Evolutionary conservation across 1,284 basidiomycete genomes (phyloP).

Genomic region (Puccinia horiana): DNA sequence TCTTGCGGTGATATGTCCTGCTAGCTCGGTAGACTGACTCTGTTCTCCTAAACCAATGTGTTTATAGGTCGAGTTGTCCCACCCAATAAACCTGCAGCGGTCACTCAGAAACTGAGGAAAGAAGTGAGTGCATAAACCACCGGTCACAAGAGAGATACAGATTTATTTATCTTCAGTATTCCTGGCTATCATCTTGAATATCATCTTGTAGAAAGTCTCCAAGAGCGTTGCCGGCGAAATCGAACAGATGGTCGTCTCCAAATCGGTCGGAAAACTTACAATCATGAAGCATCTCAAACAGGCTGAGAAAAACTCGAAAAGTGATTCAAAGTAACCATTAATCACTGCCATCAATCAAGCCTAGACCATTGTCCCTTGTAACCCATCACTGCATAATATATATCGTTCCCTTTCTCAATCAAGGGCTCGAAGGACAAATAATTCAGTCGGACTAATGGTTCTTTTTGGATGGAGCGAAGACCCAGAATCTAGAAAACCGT

Average conservation of each 20-base stretch:
- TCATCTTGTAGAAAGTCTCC: conserved; percentile 40
- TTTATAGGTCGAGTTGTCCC: conserved; percentile 30
- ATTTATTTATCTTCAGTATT: not conserved
- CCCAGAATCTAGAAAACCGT: no score
- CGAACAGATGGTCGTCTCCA: conserved; percentile 40
- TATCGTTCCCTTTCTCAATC: no score
- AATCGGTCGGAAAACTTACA: conserved; percentile 48
- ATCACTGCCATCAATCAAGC: not conserved
- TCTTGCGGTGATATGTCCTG: no score
- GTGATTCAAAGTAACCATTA: not conserved
- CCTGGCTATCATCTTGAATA: no score
- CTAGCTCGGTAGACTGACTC: not conserved
- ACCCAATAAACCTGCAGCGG: conserved; percentile 42
- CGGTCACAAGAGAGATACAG: not conserved
- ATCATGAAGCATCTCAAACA: conserved; percentile 49
- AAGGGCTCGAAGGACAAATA: no score
- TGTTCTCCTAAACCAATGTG: not conserved
- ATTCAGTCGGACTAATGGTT: no score
- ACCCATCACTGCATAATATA: no score
- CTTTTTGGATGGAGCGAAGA: no score
- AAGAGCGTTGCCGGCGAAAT: conserved; percentile 40
- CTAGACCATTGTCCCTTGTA: no score
- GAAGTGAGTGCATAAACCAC: conserved; percentile 15
- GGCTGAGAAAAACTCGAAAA: conserved; percentile 22
- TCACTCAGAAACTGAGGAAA: conserved; percentile 45